Base-by-base conservation (phyloP, 768 basidiomycete species). In the Amanita molliuscula region DNA sequence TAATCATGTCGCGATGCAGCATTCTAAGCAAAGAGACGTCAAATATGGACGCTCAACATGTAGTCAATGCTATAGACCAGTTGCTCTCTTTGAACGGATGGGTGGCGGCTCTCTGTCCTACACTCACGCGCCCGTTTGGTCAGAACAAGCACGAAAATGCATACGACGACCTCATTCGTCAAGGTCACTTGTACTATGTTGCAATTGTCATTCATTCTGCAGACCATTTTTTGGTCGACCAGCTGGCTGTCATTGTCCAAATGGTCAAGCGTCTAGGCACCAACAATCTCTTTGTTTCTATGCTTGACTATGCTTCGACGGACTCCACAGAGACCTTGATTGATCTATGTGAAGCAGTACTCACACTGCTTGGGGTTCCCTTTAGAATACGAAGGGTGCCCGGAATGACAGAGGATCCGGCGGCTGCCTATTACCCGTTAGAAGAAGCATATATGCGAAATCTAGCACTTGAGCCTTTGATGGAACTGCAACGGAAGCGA, bases 191-290 rank as follows among this genome's bases (percentile, higher is more conserved):
- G 15, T 99, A 97, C 73, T 99, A 84, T 64, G 78, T 99, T 55
- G 94, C 91, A 50, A 86, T 98, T 57, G 80, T 94, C 55, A 88
- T 99, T 40, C 95, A 99, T 65, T 95, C 92, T 3, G 96, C 96
- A 2, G 96, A 99, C 72, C 96, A 99, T 64, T 99, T 99, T 71
- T 80, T 98, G 48, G 89, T 97, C 56, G 96, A 98, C 69, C 96
- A 99, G 64, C 82, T 99, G 41, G 91, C 96, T 16, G 90, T 96
- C 58, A 98, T 99, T 56, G 88, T 99, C 7, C 96, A 99, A 63
- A 79, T 99, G 61, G 89, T 89, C 0, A 84, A 84, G 58, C 83
- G 93, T 7, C 78, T 98, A 9, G 96, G 96, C 3, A 82, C 88
- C 4, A 73, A 79, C 46, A 92, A 91, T 59, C 67, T 99, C 44